A percentile compares a stretch with the other conserved stretches of the same genome.
Evolutionary conservation across 257 asterid genomes (phyloP).

Genomic region (Misopates orontium): DNA sequence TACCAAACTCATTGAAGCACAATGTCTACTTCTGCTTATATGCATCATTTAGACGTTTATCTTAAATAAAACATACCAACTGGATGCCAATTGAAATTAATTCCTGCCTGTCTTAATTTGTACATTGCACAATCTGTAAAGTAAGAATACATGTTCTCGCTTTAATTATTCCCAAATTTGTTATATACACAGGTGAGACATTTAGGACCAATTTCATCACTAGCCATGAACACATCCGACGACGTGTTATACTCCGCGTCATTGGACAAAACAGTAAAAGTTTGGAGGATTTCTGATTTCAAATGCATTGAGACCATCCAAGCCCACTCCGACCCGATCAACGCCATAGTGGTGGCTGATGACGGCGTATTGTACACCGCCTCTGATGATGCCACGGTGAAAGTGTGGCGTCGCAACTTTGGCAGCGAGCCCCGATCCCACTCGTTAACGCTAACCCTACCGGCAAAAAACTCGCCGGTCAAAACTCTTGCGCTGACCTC

Average conservation of each 20-base stretch:
- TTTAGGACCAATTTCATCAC: constrained; percentile 73
- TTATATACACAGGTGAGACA: constrained; percentile 61
- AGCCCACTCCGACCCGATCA: constrained; percentile 85
- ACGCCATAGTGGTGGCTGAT: constrained; percentile 70
- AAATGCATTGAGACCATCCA: constrained; percentile 92
- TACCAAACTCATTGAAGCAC: constrained; percentile 17
- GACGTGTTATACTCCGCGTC: constrained; percentile 84
- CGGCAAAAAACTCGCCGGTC: constrained; percentile 86
- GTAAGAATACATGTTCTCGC: neutral
- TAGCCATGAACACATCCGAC: constrained; percentile 75
- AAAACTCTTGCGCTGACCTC: constrained; percentile 58
- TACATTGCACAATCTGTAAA: neutral
- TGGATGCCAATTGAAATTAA: neutral
- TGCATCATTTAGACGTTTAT: neutral
- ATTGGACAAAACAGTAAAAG: constrained; percentile 74
- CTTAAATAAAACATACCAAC: constrained; percentile 5
- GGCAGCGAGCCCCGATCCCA: constrained; percentile 79
- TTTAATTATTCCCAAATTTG: neutral
- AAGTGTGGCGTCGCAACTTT: constrained; percentile 90
- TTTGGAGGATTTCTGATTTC: constrained; percentile 82
- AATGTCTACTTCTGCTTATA: neutral
- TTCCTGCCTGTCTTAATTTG: neutral
- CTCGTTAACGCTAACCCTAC: constrained; percentile 76
- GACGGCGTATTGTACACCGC: constrained; percentile 93
- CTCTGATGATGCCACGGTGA: constrained; percentile 85